Evolutionary conservation across 1,284 basidiomycete genomes (phyloP).

Genomic region (Exobasidium cylindrosporum): DNA sequence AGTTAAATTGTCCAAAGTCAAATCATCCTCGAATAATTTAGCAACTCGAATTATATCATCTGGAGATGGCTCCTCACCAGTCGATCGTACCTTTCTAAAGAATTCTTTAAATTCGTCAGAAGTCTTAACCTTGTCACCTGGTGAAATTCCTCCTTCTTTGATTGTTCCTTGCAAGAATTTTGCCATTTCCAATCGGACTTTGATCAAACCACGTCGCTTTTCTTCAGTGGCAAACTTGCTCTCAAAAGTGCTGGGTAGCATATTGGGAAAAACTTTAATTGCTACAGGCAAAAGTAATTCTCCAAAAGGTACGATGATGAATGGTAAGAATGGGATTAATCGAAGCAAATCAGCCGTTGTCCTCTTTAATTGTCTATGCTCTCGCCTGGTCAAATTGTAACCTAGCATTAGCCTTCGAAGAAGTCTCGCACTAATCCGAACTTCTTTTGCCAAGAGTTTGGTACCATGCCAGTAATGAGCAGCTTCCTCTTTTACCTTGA

Average conservation of each 20-base stretch:
- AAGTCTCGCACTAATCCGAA: constrained; percentile 81
- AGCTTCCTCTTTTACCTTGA: constrained; percentile 90
- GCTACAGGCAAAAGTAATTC: constrained; percentile 95
- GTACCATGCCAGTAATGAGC: constrained; percentile 96
- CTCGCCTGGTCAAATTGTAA: constrained; percentile 83
- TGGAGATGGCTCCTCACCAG: constrained; percentile 85
- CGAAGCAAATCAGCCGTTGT: constrained; percentile 90
- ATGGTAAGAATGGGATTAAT: constrained; percentile 90
- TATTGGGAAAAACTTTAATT: constrained; percentile 95
- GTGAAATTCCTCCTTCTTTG: constrained; percentile 85
- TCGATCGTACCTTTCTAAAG: constrained; percentile 95
- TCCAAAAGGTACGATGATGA: constrained; percentile 96
- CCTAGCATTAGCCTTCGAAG: constrained; percentile 91
- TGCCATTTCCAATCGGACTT: constrained; percentile 95
- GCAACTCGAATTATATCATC: constrained; percentile 90
- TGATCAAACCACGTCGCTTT: constrained; percentile 90
- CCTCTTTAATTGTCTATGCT: constrained; percentile 86
- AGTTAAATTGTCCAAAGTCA: constrained; percentile 95
- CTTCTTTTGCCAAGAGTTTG: constrained; percentile 90
- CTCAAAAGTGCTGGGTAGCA: constrained; percentile 97
- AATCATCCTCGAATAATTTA: constrained; percentile 92
- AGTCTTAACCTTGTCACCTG: constrained; percentile 76
- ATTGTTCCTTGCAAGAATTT: constrained; percentile 98
- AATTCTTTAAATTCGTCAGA: constrained; percentile 98
- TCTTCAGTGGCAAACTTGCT: constrained; percentile 85